These are phyloP conservation scores for Ottelia alismoides DNA, from an alignment of 106 monocot genomes.

Conservation along the genomic window DNA sequence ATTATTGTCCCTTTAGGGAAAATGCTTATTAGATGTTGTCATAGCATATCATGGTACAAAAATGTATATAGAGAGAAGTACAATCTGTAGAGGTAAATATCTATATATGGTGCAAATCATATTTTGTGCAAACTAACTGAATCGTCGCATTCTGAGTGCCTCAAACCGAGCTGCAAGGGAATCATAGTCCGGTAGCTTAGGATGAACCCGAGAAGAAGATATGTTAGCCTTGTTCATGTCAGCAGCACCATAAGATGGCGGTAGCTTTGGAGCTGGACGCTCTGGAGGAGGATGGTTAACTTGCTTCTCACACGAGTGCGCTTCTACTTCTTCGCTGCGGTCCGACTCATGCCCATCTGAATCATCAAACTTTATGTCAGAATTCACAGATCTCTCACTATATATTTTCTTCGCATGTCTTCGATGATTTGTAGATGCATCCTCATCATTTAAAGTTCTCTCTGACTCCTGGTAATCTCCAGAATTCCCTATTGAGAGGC, in stretches of 20 bases:
- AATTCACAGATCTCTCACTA: conserved; percentile 6
- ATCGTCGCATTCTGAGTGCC: conserved; percentile 36
- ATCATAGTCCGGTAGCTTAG: conserved; percentile 85
- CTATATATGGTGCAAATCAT: too few species aligned
- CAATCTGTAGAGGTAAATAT: too few species aligned
- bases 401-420: conserved; percentile 4
- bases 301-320: neutral
- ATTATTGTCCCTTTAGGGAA: too few species aligned
- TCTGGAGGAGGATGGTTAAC: conserved; percentile 28
- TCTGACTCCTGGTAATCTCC: too few species aligned
- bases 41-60: too few species aligned
- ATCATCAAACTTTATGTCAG: conserved; percentile 74
- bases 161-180: conserved; percentile 65
- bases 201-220: conserved; percentile 52
- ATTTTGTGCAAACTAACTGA: too few species aligned
- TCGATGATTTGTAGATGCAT: conserved; percentile 4
- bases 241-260: neutral
- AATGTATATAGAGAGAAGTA: too few species aligned
- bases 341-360: conserved; percentile 67
- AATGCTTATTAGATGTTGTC: too few species aligned
- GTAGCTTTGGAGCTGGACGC: neutral
- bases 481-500: too few species aligned
- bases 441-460: too few species aligned
- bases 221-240: conserved; percentile 1
- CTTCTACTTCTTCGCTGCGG: conserved; percentile 19